Percentiles rank a stretch among this genome's conserved stretches.
Conservation (phyloP, 75 land plant species). For the Picea glauca region DNA sequence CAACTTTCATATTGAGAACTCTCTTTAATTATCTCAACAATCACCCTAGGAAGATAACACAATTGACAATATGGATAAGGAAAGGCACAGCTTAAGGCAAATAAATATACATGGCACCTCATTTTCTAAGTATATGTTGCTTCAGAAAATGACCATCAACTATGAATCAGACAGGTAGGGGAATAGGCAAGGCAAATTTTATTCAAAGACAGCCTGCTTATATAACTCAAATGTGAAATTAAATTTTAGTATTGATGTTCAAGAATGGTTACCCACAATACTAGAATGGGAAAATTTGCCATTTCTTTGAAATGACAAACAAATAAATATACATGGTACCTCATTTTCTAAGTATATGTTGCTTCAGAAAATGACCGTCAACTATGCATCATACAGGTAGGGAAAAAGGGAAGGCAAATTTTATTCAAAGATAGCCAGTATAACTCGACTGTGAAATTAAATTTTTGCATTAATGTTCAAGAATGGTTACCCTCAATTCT, state of each 20-base stretch:
- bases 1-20: not conserved
- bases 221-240: not conserved
- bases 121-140: not conserved
- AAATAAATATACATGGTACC: not conserved
- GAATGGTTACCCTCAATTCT: not conserved
- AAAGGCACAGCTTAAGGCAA: not conserved
- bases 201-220: not conserved
- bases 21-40: not conserved
- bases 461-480: not conserved
- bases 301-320: too few relatives aligned
- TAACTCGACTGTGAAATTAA: not conserved
- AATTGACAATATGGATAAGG: not conserved
- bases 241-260: not conserved
- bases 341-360: not conserved
- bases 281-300: not conserved
- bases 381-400: not conserved
- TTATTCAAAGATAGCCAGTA: not conserved
- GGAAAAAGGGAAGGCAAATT: not conserved
- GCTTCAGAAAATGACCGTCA: too few relatives aligned
- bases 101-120: not conserved
- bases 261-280: not conserved
- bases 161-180: not conserved
- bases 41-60: not conserved
- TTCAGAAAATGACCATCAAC: too few relatives aligned
- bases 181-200: not conserved